Evolutionary conservation across 2,329 filamentous ascomycete genomes (phyloP), one percentile per base, ranked within the genome.

Genomic region (Trichoderma semiorbis): DNA sequence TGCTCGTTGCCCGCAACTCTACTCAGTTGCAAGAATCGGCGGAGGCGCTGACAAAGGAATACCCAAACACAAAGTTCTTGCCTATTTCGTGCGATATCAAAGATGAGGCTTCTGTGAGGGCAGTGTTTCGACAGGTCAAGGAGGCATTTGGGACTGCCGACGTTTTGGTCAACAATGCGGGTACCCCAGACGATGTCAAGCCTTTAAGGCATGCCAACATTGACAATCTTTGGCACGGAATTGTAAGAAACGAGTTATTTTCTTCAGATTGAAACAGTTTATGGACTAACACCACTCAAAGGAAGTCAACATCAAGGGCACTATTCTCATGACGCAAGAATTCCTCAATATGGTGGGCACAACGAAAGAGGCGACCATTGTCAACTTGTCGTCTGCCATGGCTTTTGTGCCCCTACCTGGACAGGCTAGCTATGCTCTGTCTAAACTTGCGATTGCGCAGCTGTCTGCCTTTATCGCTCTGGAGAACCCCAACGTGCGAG

Each of bases 291-390:
- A 21, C 26, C 5, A 8, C 10, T 24, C 21, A 7, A 28, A 68
- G 69, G 69, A 68, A 26, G 32, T 68, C 2, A 71, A 71, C 30
- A n/a, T 71, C 14, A 71, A 67, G 28, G 69, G 69, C 24, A 11
- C 62, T 2, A 39, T 71, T 36, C 28, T 71, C 16, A 34, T 66
- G 47, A 50, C 32, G 4, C 61, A 71, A 3, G 61, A 32, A 18
- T 61, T 68, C 18, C 69, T 71, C 26, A 66, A 61, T n/a, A 14
- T 68, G 18, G 34, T 53, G 28, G 61, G 61, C 8, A 58, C 61
- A 4, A 32, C 63, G 2, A 61, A 67, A 7, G 26, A 36, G 28
- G 63, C 69, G 8, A 71, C 50, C n/a, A 18, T 71, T 12, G 26
- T 71, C 34, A 71, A 71, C 7, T 26, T 68, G 7, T 43, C 60